Evolutionary conservation across 1,284 basidiomycete species (phyloP).

Genomic region (Malassezia pachydermatis): DNA sequence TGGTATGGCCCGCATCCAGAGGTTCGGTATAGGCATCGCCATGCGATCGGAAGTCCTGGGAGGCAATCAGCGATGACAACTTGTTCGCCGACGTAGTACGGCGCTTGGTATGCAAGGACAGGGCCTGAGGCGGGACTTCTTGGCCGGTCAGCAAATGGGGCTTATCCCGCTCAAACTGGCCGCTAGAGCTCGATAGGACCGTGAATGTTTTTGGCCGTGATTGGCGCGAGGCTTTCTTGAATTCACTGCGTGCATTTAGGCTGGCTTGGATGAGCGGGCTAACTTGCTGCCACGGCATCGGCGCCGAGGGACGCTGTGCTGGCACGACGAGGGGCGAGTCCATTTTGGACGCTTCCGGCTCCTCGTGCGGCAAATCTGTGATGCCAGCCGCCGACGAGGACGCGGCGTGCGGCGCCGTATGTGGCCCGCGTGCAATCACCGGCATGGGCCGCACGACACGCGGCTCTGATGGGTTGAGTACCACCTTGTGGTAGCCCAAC

Average conservation of each 20-base stretch:
- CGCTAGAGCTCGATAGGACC: constrained; percentile 34
- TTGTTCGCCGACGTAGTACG: constrained; percentile 28
- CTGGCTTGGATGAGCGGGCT: constrained; percentile 46
- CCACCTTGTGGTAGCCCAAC: constrained; percentile 6
- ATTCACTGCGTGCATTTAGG: constrained; percentile 40
- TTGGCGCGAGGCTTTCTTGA: constrained; percentile 32
- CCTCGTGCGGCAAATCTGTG: constrained; percentile 17
- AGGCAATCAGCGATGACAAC: constrained; percentile 14
- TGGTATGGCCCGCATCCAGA: constrained; percentile 19
- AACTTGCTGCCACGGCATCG: constrained; percentile 38
- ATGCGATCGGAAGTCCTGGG: constrained; percentile 15
- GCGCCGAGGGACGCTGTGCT: constrained; percentile 18
- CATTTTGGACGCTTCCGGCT: constrained; percentile 17
- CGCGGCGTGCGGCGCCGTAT: not conserved
- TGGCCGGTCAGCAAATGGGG: constrained; percentile 35
- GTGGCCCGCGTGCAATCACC: constrained; percentile 3
- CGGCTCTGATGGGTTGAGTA: constrained; percentile 2
- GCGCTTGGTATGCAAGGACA: constrained; percentile 24
- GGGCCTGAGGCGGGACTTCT: constrained; percentile 23
- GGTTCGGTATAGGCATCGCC: constrained; percentile 12
- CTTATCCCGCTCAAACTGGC: constrained; percentile 19
- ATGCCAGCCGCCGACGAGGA: not conserved
- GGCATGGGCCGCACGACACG: constrained; percentile 17
- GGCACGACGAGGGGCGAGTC: constrained; percentile 20
- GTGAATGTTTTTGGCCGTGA: constrained; percentile 46